Evolutionary conservation across 2,329 filamentous ascomycete species (phyloP), one percentile per base, ranked within the genome.

Genomic region (Orbilia blumenaviensis): DNA sequence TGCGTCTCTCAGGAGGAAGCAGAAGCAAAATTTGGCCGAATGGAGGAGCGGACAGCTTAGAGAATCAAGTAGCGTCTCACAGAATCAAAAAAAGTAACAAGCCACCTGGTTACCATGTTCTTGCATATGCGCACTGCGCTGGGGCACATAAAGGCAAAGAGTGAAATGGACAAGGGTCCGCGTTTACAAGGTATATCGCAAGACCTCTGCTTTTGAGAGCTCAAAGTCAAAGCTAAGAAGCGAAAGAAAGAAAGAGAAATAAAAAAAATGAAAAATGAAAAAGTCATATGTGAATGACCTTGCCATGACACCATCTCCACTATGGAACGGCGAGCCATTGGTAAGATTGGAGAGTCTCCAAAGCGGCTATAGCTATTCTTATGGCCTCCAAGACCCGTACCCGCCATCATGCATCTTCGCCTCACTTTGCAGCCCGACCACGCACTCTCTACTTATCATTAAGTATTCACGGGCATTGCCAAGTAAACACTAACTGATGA

Each of bases 351-450:
- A 36, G 48, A 56, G 52, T 16, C 52, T 56, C 46, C 27, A 71
- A 68, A 71, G 66, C 66, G 44, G 46, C 44, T 42, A 66, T 36
- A n/a, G 21, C 54, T 63, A 63, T 63, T 63, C 56, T 71, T 71
- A 71, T 63, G 18, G 23, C 21, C 36, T 38, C 54, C 56, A 34
- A 61, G 52, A 25, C 32, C 18, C 18, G 12, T 66, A 66, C 62
- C 62, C 62, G 62, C 62, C 44, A 56, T 38, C 32, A 56, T 56
- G 52, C 52, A 56, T 9, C 8, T 25, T 56, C 52, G 52, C 52
- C 18, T 56, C 32, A n/a, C 29, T n/a, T 41, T 18, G 29, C 23
- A 38, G 2, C 48, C n/a, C 46, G 34, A 50, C 62, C 34, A 52
- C 36, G 25, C n/a, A 38, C 46, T 23, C 44, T 36, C 38, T 18